Evolutionary conservation across 768 basidiomycete species (phyloP), one percentile per base, ranked within the genome.

Genomic region (Glaciozyma antarctica): DNA sequence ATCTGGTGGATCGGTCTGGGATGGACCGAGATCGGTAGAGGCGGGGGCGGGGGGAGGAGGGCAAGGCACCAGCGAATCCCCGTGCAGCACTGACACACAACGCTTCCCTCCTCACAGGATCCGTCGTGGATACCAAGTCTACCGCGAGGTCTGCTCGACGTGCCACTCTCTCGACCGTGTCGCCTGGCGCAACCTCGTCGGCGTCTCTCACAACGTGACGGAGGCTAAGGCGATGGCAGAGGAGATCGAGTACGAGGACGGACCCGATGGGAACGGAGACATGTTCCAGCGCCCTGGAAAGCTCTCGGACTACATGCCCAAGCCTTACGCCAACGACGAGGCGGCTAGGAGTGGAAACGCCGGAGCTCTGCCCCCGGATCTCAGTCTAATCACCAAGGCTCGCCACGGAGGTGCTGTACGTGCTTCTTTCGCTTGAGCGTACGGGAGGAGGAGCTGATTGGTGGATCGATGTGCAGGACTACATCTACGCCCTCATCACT

Each of bases 231-330:
- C 81, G 3, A 84, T 98, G 87, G 95, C 95, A 15, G 95, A 95
- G 79, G 94, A 97, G 75, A 81, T 92, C 64, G 95, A 99, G 78
- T 99, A 98, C 78, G 82, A 84, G 74, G 95, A 99, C 75, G 95
- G 95, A 44, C 95, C 95, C 57, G 84, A 97, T 76, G 86, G 86
- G 70, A 80, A 88, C 71, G 95, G 95, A 71, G 91, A 97, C 79
- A 98, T 95, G 93, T 99, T 97, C 84, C 85, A 90, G 79, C 83
- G 95, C 61, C 95, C 95, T 17, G 95, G 95, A 78, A 99, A 99
- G 79, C 86, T 98, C 64, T 85, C 95, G 47, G 95, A 99, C 77
- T 98, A 97, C 79, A 81, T 99, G 82, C 95, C 94, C 62, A 76
- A 82, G 54, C 90, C 95, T 51, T 99, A 99, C 80, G 85, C 93